A percentile compares a stretch with the other conserved stretches of the same genome.
Evolutionary conservation across 257 asterid species (phyloP).

Genomic region (Fraxinus americana): DNA sequence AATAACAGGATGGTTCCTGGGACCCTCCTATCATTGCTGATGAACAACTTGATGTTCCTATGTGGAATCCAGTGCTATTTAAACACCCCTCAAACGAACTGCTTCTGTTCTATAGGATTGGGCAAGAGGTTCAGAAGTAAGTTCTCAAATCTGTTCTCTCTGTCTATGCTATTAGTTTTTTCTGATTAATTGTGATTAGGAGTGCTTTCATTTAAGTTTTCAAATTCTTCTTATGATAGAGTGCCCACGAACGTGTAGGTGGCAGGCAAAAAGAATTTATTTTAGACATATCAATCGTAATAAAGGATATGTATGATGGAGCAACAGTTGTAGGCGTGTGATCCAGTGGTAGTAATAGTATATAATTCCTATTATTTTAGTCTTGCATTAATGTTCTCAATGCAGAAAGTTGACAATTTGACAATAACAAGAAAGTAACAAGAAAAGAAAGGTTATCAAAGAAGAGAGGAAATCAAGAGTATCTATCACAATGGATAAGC

Average conservation of each 20-base stretch:
- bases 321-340: background rate
- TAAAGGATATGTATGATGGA: background rate
- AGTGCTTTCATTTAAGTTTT: constrained; percentile 2
- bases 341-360: background rate
- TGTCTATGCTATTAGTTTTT: background rate
- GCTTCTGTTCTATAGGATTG: constrained; percentile 82
- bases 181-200: background rate
- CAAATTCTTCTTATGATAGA: background rate
- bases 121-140: constrained; percentile 90
- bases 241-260: background rate
- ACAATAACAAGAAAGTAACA: no score
- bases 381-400: background rate
- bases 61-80: constrained; percentile 95
- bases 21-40: constrained; percentile 75
- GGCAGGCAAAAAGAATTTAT: background rate
- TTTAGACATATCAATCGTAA: background rate
- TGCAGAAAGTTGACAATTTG: no score
- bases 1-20: constrained; percentile 77
- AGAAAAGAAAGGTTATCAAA: no score
- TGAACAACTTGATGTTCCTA: constrained; percentile 65
- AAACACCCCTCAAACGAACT: constrained; percentile 69
- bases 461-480: no score
- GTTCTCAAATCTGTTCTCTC: constrained; percentile 20
- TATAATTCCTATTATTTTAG: background rate
- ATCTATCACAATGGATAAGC: no score